phyloP scores from a whole-genome alignment of 768 basidiomycete genomes.

The Leucosporidium creatinivorum region DNA sequence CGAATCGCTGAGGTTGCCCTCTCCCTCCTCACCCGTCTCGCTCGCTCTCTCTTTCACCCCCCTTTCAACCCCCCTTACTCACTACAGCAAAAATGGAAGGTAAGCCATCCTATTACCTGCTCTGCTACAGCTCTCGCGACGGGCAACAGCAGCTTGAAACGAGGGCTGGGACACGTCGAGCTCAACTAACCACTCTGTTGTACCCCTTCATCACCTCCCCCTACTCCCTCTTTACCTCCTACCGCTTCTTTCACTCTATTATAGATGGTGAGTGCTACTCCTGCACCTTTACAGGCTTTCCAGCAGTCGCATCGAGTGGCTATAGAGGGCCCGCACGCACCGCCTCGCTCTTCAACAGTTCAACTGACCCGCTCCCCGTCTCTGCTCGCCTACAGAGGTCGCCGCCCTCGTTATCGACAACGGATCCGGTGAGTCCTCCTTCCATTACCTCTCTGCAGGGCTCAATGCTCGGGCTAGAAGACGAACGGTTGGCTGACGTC shows the following conservation, averaged over 20 bases:
- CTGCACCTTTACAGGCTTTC: too few relatives aligned
- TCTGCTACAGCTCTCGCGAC: neutral
- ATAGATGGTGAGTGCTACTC: too few relatives aligned
- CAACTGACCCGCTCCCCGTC: neutral
- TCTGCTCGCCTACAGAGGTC: constrained; percentile 1
- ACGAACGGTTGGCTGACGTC: too few relatives aligned
- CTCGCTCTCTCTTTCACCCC: neutral
- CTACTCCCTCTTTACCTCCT: neutral
- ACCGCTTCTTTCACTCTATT: neutral
- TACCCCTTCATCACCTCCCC: too few relatives aligned
- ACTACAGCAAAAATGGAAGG: neutral
- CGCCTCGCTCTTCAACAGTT: too few relatives aligned
- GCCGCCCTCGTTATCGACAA: constrained; percentile 10
- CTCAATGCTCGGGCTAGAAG: too few relatives aligned
- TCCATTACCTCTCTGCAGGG: too few relatives aligned
- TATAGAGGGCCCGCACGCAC: too few relatives aligned
- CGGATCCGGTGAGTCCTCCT: neutral
- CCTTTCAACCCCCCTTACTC: neutral
- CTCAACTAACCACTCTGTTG: too few relatives aligned
- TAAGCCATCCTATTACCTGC: neutral
- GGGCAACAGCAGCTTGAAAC: neutral
- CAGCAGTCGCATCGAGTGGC: too few relatives aligned
- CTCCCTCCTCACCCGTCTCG: neutral
- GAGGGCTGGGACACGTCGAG: neutral
- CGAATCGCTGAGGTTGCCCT: too few relatives aligned